Percentiles rank a stretch among this genome's conserved stretches.
phyloP scores from a whole-genome alignment of 2,329 filamentous ascomycete species.

The Stachybotrys chlorohalonatus region DNA sequence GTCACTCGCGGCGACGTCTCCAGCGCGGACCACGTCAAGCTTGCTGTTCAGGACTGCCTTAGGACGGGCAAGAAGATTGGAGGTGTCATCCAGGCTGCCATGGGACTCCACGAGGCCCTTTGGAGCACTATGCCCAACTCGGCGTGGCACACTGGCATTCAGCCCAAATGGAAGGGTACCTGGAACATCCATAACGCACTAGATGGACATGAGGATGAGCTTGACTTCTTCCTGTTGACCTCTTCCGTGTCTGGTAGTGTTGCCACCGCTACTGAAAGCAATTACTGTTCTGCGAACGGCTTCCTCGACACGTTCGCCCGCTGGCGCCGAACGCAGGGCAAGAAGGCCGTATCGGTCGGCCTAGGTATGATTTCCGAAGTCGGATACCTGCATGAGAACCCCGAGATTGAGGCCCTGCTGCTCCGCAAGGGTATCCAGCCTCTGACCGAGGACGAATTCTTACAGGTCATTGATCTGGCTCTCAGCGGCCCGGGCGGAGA shows the following conservation, averaged over 20 bases:
- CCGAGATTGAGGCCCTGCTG: slow-evolving; percentile 21
- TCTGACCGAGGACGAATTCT: slow-evolving; percentile 17
- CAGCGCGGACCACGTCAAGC: not conserved
- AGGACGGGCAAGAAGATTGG: not conserved
- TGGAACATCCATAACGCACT: not conserved
- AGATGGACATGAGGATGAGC: not conserved
- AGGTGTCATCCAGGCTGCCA: slow-evolving; percentile 1
- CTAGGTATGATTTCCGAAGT: not conserved
- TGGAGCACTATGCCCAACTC: not conserved
- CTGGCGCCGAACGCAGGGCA: not conserved
- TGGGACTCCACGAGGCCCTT: not conserved
- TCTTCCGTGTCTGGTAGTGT: not conserved
- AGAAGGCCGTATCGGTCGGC: not conserved
- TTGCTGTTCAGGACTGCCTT: not conserved
- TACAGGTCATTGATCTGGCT: slow-evolving; percentile 14
- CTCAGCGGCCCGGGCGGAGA: not conserved
- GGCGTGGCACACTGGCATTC: not conserved
- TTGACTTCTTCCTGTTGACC: not conserved
- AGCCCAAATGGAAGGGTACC: not conserved
- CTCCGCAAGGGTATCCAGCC: slow-evolving; percentile 21
- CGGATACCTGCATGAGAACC: slow-evolving; percentile 17
- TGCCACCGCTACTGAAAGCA: not conserved
- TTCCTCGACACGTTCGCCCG: slow-evolving; percentile 1
- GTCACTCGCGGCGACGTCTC: not conserved
- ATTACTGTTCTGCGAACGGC: not conserved